Evolutionary conservation across 345 rosid species (phyloP).

Genomic region (Citrus trifoliata): DNA sequence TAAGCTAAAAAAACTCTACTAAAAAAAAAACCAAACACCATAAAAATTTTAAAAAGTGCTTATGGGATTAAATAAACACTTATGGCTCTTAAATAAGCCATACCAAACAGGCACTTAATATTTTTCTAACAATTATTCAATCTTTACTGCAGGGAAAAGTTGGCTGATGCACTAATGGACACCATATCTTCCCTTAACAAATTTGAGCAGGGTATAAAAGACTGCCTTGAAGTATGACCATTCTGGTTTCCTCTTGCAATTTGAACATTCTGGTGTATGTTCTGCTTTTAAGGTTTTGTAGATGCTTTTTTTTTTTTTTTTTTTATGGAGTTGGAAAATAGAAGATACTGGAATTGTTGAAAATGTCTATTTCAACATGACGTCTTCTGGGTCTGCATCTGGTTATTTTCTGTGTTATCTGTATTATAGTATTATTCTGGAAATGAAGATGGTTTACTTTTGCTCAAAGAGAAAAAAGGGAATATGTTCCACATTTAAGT

Average conservation of each 20-base stretch:
- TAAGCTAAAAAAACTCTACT: too few relatives aligned
- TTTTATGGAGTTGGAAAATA: background rate
- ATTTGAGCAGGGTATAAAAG: constrained; percentile 56
- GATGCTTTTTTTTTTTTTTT: background rate
- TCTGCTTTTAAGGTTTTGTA: constrained; percentile 12
- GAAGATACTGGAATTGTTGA: background rate
- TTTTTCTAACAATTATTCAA: background rate
- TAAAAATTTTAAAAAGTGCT: too few relatives aligned
- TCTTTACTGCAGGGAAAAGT: constrained; percentile 37
- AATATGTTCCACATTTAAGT: background rate
- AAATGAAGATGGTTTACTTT: too few relatives aligned
- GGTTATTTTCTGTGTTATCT: background rate
- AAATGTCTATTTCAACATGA: background rate
- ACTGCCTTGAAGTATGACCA: constrained; percentile 54
- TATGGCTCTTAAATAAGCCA: too few relatives aligned
- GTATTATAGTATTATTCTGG: background rate
- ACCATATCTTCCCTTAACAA: constrained; percentile 54
- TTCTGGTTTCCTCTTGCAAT: background rate
- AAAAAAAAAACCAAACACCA: too few relatives aligned
- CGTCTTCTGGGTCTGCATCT: background rate
- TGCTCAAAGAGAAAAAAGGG: background rate
- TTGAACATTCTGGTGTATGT: constrained; percentile 5
- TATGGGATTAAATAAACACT: too few relatives aligned
- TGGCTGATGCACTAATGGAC: constrained; percentile 46
- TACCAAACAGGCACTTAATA: background rate